These are phyloP conservation scores for Mallotus japonicus DNA, from an alignment of 441 rosid species.

Conservation along the genomic window DNA sequence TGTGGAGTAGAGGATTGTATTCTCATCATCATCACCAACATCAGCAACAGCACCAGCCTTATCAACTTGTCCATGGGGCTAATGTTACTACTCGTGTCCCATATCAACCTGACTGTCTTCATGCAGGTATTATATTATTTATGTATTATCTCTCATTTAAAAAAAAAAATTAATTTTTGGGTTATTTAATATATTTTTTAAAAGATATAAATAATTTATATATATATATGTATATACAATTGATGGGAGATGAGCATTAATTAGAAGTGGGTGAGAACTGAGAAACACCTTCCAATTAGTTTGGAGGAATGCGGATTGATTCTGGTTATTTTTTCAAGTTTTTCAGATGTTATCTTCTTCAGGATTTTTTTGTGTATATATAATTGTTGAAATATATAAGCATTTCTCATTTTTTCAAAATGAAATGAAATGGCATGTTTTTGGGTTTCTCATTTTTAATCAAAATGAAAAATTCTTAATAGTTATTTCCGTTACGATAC, in stretches of 20 bases:
- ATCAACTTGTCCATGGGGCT: slow-evolving; percentile 35
- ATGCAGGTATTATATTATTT: slow-evolving; percentile 51
- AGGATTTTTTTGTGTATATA: too few species aligned
- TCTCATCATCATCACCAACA: slow-evolving; percentile 7
- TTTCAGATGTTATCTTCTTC: neutral
- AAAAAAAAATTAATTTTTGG: too few species aligned
- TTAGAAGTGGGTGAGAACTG: slow-evolving; percentile 30
- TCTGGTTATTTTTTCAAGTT: slow-evolving; percentile 3
- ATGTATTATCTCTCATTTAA: neutral
- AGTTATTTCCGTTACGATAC: too few species aligned
- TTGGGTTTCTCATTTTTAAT: too few species aligned
- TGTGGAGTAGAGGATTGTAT: slow-evolving; percentile 33
- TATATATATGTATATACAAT: too few species aligned
- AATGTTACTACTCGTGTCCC: slow-evolving; percentile 31
- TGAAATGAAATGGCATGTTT: too few species aligned
- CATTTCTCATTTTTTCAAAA: too few species aligned
- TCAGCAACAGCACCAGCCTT: slow-evolving; percentile 34
- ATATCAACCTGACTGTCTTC: slow-evolving; percentile 52
- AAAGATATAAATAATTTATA: too few species aligned
- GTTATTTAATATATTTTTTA: too few species aligned
- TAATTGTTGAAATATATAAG: too few species aligned
- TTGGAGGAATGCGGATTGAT: slow-evolving; percentile 36
- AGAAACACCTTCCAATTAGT: slow-evolving; percentile 35
- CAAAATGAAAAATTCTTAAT: too few species aligned
- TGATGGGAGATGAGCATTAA: slow-evolving; percentile 17